phyloP scores from a whole-genome alignment of 1,284 basidiomycete species.

The Mycena citricolor region DNA sequence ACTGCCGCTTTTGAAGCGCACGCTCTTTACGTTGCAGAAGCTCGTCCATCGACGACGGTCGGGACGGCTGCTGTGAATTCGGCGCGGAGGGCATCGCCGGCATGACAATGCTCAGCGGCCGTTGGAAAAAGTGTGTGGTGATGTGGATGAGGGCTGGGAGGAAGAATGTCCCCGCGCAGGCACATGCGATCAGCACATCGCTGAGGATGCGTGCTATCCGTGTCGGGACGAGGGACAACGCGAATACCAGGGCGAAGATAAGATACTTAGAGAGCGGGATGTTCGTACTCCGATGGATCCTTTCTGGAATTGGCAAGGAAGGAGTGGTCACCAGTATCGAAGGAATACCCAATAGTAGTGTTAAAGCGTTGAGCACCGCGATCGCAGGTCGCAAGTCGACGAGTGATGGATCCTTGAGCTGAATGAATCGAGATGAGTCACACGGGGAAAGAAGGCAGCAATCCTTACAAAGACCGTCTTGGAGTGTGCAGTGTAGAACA shows the following conservation, averaged over 20 bases:
- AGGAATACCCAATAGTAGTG: conserved; percentile 60
- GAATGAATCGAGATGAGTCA: conserved; percentile 18
- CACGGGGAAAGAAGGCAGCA: conserved; percentile 1
- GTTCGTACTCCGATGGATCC: conserved; percentile 41
- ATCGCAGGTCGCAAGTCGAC: conserved; percentile 34
- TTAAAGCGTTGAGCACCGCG: conserved; percentile 47
- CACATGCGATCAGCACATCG: conserved; percentile 48
- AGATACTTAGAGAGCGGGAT: conserved; percentile 50
- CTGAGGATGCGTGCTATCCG: conserved; percentile 38
- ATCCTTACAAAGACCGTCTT: conserved; percentile 42
- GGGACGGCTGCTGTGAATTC: conserved; percentile 14
- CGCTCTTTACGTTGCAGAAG: conserved; percentile 75
- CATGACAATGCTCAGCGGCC: conserved; percentile 67
- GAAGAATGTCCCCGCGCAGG: conserved; percentile 52
- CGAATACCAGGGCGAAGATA: conserved; percentile 39
- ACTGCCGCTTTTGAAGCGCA: conserved; percentile 63
- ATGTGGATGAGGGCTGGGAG: conserved; percentile 59
- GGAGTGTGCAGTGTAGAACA: conserved; percentile 49
- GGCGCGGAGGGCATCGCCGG: conserved; percentile 40
- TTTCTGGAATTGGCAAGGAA: conserved; percentile 44
- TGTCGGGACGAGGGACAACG: conserved; percentile 44
- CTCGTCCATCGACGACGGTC: conserved; percentile 48
- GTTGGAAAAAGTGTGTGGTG: conserved; percentile 64
- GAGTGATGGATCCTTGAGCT: conserved; percentile 31
- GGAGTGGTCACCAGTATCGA: conserved; percentile 58